These are phyloP conservation scores for Lactifluus hygrophoroides DNA, from an alignment of 768 basidiomycete genomes.

Conservation along the genomic window DNA sequence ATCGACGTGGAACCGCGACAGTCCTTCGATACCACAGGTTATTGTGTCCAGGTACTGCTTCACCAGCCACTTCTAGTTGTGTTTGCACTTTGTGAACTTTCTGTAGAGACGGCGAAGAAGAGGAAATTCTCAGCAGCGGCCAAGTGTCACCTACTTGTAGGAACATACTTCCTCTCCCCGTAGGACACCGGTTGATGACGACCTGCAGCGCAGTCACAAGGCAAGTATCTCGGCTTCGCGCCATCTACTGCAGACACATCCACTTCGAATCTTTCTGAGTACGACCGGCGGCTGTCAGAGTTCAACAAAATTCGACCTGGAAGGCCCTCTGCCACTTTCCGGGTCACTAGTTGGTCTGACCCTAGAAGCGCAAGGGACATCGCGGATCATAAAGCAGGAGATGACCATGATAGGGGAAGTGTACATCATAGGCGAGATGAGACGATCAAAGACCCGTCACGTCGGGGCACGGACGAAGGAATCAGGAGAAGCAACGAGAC, in stretches of 20 bases:
- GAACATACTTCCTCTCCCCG: conserved; percentile 23
- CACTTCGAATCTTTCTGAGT: conserved; percentile 26
- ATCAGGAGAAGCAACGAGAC: conserved; percentile 3
- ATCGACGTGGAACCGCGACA: conserved; percentile 15
- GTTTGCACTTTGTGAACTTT: background rate
- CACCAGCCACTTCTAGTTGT: background rate
- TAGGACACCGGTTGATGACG: background rate
- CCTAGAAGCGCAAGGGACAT: conserved; percentile 36
- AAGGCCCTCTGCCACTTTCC: conserved; percentile 30
- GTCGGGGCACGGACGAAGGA: background rate
- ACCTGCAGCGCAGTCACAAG: background rate
- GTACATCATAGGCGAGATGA: conserved; percentile 5
- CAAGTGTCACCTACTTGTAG: conserved; percentile 65
- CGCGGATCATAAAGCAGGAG: background rate
- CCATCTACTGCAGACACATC: conserved; percentile 12
- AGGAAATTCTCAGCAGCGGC: conserved; percentile 68
- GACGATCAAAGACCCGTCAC: background rate
- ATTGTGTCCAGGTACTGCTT: conserved; percentile 33
- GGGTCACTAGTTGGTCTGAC: conserved; percentile 50
- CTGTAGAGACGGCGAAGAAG: conserved; percentile 38
- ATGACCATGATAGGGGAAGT: background rate
- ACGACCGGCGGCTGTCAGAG: conserved; percentile 29
- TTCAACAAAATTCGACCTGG: conserved; percentile 37
- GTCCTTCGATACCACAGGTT: conserved; percentile 31
- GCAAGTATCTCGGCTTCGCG: conserved; percentile 6